Base-by-base conservation (phyloP, 441 rosid species). In the Populus hybrid region DNA sequence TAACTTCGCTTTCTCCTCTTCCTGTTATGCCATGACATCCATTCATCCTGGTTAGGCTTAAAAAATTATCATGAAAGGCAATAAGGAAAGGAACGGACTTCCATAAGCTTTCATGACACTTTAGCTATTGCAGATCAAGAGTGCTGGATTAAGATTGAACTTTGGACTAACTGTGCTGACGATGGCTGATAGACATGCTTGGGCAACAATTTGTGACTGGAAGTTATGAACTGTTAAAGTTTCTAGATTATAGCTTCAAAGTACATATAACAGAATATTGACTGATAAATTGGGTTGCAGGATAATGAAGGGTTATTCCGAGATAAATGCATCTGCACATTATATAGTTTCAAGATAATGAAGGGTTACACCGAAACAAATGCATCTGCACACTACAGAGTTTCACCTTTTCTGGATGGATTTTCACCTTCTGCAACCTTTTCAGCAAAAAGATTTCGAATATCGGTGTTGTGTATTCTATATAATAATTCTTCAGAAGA, bases 1-100 rank as follows among this genome's bases (percentile, higher is more conserved):
- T 20, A 90, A 81, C 79, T 79, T 83, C 78, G 78, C 26, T 35
- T 90, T 90, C 50, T 90, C 94, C 28, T 85, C 92, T 77, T 87
- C 94, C 94, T 90, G 87, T 30, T 30, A 30, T 34, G 76, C 28
- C 32, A 53, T 2, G 7, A 16, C 32, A 53, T 53, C n/a, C 61
- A 53, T 53, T 53, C 61, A 53, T 6, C 6, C n/a, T 53, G 61
- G 61, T 53, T 53, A 53, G 61, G 61, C 61, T 66, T 23, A 28
- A 26, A 16, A 23, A 5, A 66, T 26, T 30, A 28, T 24, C 69
- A 28, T 30, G 16, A 5, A 66, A 30, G 32, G 32, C 4, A 30
- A 30, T 30, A 30, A 30, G 8, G n/a, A 50, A 53, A 53, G 61
- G 32, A 30, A 30, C 4, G 32, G 4, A 3, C 32, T 53, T 6